Evolutionary conservation across 106 monocot genomes (phyloP), one percentile per base, ranked within the genome.

Genomic region (Dioscorea alata): DNA sequence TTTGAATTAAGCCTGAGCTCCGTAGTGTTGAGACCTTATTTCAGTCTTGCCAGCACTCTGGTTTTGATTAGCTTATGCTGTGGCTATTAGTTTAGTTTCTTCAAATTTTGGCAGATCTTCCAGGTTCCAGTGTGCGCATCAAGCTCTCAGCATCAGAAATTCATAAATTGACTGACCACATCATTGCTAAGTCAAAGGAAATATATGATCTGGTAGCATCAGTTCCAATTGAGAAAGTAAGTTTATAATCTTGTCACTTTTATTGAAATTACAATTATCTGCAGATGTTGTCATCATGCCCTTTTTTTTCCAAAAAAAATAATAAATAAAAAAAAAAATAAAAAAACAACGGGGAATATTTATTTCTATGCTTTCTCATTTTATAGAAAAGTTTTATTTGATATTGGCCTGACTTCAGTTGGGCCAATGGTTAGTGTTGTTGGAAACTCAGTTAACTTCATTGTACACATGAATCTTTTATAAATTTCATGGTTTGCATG

Each of bases 91-190:
- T 49, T 23, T 49, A 25, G 4, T 50, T 73, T 17, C 57, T 60
- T 64, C 35, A 4, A 25, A 25, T 57, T 77, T n/a, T 86, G 69
- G 61, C 84, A 97, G 97, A 75, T 69, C 80, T 90, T 68, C 78
- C 65, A 21, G 82, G 92, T 48, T 83, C 81, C 60, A 81, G 64
- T 71, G 77, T 90, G 25, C 77, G 52, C 8, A 54, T 85, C 52
- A 82, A 87, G 62, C 82, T 97, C 6, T 83, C 89, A 21, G 92
- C 92, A 42, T 68, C 77, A 48, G 92, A 97, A 59, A 92, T 97
- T 70, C 63, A 82, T 14, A 85, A 68, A 62, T 74, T 92, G 51
- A 78, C 76, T 48, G 89, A 92, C 61, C 57, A 74, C 2, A 76
- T 97, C 60, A 87, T 97, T 59, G 67, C 74, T 34, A 90, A 87